Base-by-base conservation (phyloP, 306 rosid genomes). In the Ceratonia siliqua region DNA sequence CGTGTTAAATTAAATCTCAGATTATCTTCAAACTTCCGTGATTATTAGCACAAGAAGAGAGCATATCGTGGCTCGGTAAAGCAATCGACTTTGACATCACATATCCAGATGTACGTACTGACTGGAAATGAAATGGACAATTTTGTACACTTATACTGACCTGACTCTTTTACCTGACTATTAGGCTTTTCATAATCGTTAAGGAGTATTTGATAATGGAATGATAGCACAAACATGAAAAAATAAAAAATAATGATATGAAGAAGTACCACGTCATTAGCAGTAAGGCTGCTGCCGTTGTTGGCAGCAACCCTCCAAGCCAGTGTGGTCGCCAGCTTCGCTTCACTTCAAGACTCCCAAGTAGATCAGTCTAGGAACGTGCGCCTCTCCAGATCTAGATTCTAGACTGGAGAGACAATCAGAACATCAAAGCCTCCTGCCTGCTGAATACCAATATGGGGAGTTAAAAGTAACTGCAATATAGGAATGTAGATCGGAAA, bases 241-340 rank as follows among this genome's bases (percentile, higher is more conserved):
- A 57, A 79, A 81, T 14, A 38, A 21, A 24, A 52, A 45, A 13
- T 21, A 77, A 68, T 11, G 6, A 54, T 11, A 27, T 22, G 13
- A 57, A 46, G 55, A 67, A 70, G 30, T 88, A 94, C 98, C 89
- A 86, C 78, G 80, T 94, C 93, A 87, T 79, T 94, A 57, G 92
- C 33, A 50, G 89, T 81, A 75, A 70, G 96, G 88, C 80, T 79
- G 87, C 89, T 85, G 88, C 98, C 97, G 79, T 91, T 93, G 86
- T 82, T 88, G 90, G 94, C 85, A 85, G 92, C 54, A 53, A 24
- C 73, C 85, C 97, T 85, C 97, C 98, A 91, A 83, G 90, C 73
- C 24, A 86, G 64, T 45, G 98, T 72, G 12, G 98, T 79, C 58
- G 99, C 94, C 99, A 95, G 90, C 78, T 83, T 87, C 27, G 48